Conservation (phyloP, 176 grass and related monocot species). For the Zizania latifolia region DNA sequence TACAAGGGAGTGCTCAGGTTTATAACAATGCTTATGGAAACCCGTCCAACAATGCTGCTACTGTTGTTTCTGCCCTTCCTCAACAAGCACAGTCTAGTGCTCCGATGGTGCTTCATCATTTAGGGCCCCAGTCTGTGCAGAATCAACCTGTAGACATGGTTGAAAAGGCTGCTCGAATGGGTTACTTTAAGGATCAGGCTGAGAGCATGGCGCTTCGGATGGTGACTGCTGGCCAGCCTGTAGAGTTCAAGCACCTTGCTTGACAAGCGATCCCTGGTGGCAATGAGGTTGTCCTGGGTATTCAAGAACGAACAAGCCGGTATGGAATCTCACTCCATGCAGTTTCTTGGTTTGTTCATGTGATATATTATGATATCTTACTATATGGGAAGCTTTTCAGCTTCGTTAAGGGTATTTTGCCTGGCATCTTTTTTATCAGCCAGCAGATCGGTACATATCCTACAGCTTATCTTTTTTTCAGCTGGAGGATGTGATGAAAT, state of each 20-base stretch:
- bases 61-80: constrained; percentile 35
- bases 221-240: constrained; percentile 44
- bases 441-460: constrained; percentile 39
- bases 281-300: constrained; percentile 42
- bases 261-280: constrained; percentile 50
- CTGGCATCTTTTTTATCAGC: constrained; percentile 54
- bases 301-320: neutral
- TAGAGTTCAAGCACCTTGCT: constrained; percentile 75
- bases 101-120: constrained; percentile 43
- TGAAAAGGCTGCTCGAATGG: constrained; percentile 73
- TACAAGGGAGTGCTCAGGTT: constrained; percentile 39
- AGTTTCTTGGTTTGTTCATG: neutral
- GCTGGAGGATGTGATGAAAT: constrained; percentile 38
- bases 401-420: constrained; percentile 19
- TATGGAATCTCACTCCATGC: neutral
- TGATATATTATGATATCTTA: constrained; percentile 7
- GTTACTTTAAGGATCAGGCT: constrained; percentile 63
- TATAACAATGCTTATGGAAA: constrained; percentile 40
- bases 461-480: constrained; percentile 45
- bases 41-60: constrained; percentile 41
- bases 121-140: constrained; percentile 41
- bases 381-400: constrained; percentile 11
- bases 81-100: constrained; percentile 43
- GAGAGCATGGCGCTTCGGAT: constrained; percentile 42
- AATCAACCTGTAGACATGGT: constrained; percentile 55